Evolutionary conservation across 2,329 filamentous ascomycete species (phyloP).

Genomic region (Colletotrichum abscissum): DNA sequence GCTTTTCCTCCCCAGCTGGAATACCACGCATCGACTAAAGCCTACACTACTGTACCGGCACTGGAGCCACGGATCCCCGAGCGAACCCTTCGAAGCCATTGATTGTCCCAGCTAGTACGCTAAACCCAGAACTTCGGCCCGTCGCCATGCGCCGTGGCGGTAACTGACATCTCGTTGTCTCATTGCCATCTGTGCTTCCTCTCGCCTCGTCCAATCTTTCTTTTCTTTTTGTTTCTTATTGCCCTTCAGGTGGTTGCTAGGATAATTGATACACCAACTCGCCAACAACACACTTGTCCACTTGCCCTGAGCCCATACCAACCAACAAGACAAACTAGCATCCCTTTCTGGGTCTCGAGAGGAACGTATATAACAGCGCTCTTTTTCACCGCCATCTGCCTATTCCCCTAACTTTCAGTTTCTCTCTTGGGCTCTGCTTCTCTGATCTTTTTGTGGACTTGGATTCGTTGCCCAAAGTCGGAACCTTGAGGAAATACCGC

Average conservation of each 20-base stretch:
- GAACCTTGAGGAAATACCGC: not conserved
- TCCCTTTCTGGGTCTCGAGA: conserved; percentile 27
- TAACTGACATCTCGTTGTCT: conserved; percentile 36
- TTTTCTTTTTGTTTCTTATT: conserved; percentile 33
- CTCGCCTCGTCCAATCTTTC: conserved; percentile 34
- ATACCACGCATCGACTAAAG: conserved; percentile 25
- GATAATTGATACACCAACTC: conserved; percentile 33
- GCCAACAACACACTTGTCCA: conserved; percentile 12
- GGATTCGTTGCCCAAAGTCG: not conserved
- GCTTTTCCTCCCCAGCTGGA: conserved; percentile 25
- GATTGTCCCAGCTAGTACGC: conserved; percentile 24
- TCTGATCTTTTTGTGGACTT: not conserved
- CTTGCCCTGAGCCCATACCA: conserved; percentile 9
- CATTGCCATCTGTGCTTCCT: conserved; percentile 31
- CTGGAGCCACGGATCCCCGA: conserved; percentile 27
- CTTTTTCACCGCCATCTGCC: conserved; percentile 25
- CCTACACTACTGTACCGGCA: conserved; percentile 32
- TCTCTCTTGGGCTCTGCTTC: conserved; percentile 20
- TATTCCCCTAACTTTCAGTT: not conserved
- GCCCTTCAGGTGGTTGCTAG: conserved; percentile 30
- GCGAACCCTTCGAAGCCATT: conserved; percentile 11
- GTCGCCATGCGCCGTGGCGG: conserved; percentile 32
- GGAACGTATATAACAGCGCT: conserved; percentile 26
- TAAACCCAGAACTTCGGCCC: conserved; percentile 31
- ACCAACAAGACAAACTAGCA: conserved; percentile 33